Percentiles rank a stretch among this genome's conserved stretches.
Evolutionary conservation across 2,329 filamentous ascomycete species (phyloP).

Genomic region (Penicillium sp.): DNA sequence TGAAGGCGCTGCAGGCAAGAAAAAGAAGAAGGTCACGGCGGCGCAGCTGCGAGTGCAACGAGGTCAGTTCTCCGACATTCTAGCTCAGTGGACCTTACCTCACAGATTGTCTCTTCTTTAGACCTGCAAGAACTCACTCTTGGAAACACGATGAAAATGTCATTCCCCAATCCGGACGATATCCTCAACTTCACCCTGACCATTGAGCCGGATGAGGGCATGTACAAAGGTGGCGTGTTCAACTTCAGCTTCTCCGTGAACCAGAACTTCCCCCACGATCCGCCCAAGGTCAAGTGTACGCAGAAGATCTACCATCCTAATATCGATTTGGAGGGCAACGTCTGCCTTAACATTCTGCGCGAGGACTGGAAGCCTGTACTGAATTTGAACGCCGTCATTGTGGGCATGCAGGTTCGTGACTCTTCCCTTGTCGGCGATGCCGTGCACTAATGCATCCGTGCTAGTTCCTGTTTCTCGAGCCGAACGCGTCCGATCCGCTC

Average conservation of each 20-base stretch:
- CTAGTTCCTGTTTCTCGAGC: slow-evolving; percentile 94
- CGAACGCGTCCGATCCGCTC: slow-evolving; percentile 93
- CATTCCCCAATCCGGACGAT: slow-evolving; percentile 58
- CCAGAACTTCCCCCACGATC: slow-evolving; percentile 94
- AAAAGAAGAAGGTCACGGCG: slow-evolving; percentile 98
- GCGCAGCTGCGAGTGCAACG: slow-evolving; percentile 95
- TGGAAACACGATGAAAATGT: slow-evolving; percentile 55
- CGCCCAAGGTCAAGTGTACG: slow-evolving; percentile 92
- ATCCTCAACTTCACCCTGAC: slow-evolving; percentile 54
- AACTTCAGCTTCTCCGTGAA: slow-evolving; percentile 89
- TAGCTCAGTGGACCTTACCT: not conserved
- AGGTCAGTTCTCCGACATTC: slow-evolving; percentile 56
- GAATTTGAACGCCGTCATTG: slow-evolving; percentile 94
- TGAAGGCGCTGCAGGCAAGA: slow-evolving; percentile 72
- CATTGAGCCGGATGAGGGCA: slow-evolving; percentile 56
- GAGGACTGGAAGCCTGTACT: slow-evolving; percentile 99
- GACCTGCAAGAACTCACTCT: slow-evolving; percentile 52
- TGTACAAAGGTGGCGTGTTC: slow-evolving; percentile 86
- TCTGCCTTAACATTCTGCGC: slow-evolving; percentile 93
- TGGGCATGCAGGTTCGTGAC: slow-evolving; percentile 73
- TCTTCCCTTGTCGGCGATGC: not conserved
- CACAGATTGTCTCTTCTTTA: slow-evolving; percentile 14
- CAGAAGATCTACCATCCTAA: slow-evolving; percentile 99
- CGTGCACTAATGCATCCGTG: slow-evolving; percentile 4
- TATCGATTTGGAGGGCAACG: slow-evolving; percentile 95